Evolutionary conservation across 352 stramenopile species (phyloP), one percentile per base, ranked within the genome.

Genomic region (Phytophthora cajani): DNA sequence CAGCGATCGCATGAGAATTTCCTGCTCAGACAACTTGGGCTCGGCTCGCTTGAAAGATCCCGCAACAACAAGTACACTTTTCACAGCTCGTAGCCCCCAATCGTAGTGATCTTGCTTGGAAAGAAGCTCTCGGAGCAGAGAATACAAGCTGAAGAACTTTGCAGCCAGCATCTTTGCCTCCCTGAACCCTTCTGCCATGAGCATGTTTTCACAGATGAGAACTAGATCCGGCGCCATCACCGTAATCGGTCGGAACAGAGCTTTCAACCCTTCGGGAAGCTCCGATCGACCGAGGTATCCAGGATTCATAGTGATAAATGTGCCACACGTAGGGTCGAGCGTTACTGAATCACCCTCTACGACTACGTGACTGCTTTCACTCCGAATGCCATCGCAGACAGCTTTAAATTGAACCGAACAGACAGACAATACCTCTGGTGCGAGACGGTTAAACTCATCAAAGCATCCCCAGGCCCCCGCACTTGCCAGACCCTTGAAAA

Each of bases 251-350:
- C 96, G 90, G 61, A 99, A 99, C 0, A 99, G 78, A 9, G 93
- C 93, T 77, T 98, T 98, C 14, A 99, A 81, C 1, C 94, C 95
- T 74, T 98, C 96, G 1, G 96, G 96, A 1, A 99, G 83, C 77
- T 98, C 95, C 2, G 90, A 97, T 12, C 96, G 85, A 0, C 96
- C 96, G 8, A 98, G 67, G 51, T 99, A 99, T 1, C 95, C 96
- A 10, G 96, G 96, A 68, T 99, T 99, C 96, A 99, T 99, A 12
- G 95, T 99, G 71, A 99, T 98, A 65, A 98, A 99, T 11, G 92
- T 97, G 25, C 96, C 96, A 58, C 92, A 98, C 1, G 85, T 92
- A 8, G 88, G 73, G 62, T 98, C 93, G 0, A 99, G 79, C 21
- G 65, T 84, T 16, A 98, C 91, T 23, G 80, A 85, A 72, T 98